Evolutionary conservation across 495 filamentous ascomycete species (phyloP), one percentile per base, ranked within the genome.

Genomic region (Aspergillus funiculosus): DNA sequence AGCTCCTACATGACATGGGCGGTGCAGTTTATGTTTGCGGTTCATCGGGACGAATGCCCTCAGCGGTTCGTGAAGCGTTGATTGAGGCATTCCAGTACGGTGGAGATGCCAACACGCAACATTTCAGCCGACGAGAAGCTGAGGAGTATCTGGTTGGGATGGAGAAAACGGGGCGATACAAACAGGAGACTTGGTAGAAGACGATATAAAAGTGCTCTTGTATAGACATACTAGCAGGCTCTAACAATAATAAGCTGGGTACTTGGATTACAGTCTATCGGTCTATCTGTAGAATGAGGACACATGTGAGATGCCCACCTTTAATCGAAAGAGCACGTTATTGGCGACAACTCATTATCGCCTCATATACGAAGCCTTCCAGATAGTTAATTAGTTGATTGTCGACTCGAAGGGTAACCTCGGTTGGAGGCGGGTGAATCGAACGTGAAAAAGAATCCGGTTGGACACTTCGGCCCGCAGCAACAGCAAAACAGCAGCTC

Each of bases 41-140:
- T 5, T 89, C 80, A 19, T 81, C 81, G 0, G 86, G 84, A 2
- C 75, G 80, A 48, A 98, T 98, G 94, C 89, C 94, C 9, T 73
- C 82, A 51, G 83, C 86, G n/a, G 87, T 96, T 5, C 73, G 86
- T n/a, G 74, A 79, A 53, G 87, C 90, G 2, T 67, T 98, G 18
- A 71, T 86, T 5, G 84, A 94, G 50, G 80, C 77, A 4, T 80
- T 91, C 44, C 66, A 74, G 50, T 53, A 56, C 13, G 43, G 50
- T 17, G 27, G 36, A 7, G 64, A 56, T 28, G 44, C 39, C 4
- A 55, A 48, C 14, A 37, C 39, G 2, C 45, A 54, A 19, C 44
- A 45, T 7, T 65, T 63, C 46, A 64, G 40, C 24, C 60, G 73
- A 36, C 64, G 69, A 31, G 67, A 69, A 4, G 82, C 82, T 0